Evolutionary conservation across 345 rosid species (phyloP), one percentile per base, ranked within the genome.

Genomic region (Aquilaria sinensis): DNA sequence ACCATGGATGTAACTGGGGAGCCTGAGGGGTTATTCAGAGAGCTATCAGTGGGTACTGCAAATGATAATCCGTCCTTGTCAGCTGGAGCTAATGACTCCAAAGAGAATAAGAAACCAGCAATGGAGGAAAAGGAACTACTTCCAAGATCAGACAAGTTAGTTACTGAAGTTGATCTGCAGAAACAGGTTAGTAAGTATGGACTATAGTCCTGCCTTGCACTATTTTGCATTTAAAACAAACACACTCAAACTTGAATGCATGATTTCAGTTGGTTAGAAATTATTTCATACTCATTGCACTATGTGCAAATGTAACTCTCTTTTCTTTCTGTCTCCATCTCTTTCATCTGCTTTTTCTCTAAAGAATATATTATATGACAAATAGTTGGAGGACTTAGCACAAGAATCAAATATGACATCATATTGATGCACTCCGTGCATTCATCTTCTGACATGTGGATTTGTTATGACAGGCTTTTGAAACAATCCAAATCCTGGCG

Each of bases 401-500:
- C 8, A 37, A 37, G 7, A 37, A 4, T 37, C 43, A 37, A 37
- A 37, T 37, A 37, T 37, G 43, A 37, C 8, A 4, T 37, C 7
- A 37, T 0, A 70, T 67, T 61, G 43, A 67, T 58, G 43, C 1
- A 5, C 43, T 37, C 43, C 5, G 43, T 37, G 7, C 43, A 9
- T 37, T 37, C 8, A 37, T 37, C 43, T 37, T 37, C 43, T 37
- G 43, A 37, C 7, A 37, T 37, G 43, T 37, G 43, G 1, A 37
- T 67, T 30, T 80, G 51, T 62, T 59, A 50, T 76, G 58, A 70
- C 90, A 90, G 97, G 97, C 88, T 52, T 69, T 71, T 47, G 90
- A 83, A 81, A 83, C 97, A 33, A 85, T 90, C 71, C 92, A 90
- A 78, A 85, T 90, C 63, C 92, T 90, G 37, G 92, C 97, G 60